These are phyloP conservation scores for Eustoma russellianum DNA, from an alignment of 257 asterid species.

Conservation along the genomic window DNA sequence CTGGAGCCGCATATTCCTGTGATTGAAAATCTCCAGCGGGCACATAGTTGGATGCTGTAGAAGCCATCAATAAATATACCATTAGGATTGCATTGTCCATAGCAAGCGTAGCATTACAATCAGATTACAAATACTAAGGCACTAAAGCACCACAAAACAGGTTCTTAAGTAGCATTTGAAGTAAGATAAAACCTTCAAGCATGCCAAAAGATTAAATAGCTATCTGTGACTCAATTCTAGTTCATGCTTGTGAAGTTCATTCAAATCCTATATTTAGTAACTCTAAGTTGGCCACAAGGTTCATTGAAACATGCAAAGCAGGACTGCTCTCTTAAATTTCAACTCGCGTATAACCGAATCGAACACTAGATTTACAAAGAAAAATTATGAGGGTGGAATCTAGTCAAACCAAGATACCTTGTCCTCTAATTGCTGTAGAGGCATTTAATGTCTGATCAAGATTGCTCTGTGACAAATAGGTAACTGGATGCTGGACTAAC, in stretches of 20 bases:
- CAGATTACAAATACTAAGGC: background rate
- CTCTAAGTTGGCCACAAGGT: no score
- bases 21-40: constrained; percentile 57
- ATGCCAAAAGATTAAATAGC: no score
- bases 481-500: constrained; percentile 56
- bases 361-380: no score
- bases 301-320: no score
- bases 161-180: no score
- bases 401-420: constrained; percentile 38
- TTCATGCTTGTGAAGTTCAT: background rate
- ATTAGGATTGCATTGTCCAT: background rate
- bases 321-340: no score
- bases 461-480: constrained; percentile 58
- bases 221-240: no score
- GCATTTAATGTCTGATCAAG: constrained; percentile 46
- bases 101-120: background rate
- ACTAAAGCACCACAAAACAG: no score
- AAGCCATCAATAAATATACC: constrained; percentile 2
- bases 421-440: constrained; percentile 48
- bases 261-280: background rate
- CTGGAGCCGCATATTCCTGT: constrained; percentile 41
- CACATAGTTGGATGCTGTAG: constrained; percentile 58
- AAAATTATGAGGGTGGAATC: background rate
- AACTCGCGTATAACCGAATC: no score
- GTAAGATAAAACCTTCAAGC: no score